Evolutionary conservation across 805 yeast genomes (phyloP).

Genomic region (Maudiozyma serrabonitensis): DNA sequence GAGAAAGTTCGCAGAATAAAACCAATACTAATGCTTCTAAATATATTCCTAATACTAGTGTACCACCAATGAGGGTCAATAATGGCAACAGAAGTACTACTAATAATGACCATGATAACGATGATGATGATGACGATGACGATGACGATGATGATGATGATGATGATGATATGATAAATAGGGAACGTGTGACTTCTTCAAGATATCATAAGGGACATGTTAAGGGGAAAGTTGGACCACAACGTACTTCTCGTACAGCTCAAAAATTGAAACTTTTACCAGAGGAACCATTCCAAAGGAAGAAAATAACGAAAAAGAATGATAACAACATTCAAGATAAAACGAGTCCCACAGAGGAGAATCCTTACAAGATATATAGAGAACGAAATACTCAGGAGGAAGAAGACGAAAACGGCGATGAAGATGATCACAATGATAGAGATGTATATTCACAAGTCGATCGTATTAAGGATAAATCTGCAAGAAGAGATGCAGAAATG

Average conservation of each 20-base stretch:
- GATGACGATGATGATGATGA: neutral
- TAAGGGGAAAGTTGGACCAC: conserved; percentile 39
- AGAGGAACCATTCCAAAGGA: conserved; percentile 34
- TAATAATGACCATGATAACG: neutral
- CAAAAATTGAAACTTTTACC: conserved; percentile 68
- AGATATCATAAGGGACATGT: neutral
- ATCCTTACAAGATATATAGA: neutral
- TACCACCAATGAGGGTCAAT: neutral
- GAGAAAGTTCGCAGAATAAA: neutral
- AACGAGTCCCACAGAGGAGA: neutral
- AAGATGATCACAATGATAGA: conserved; percentile 19
- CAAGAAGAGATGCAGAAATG: conserved; percentile 88
- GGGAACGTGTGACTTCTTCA: neutral
- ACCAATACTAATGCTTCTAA: neutral
- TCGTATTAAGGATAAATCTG: conserved; percentile 76
- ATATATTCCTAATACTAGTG: neutral
- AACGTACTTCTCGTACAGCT: conserved; percentile 63
- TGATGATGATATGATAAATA: neutral
- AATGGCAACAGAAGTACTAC: neutral
- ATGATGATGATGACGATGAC: neutral
- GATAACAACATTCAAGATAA: neutral
- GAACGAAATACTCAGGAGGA: neutral
- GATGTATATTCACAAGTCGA: conserved; percentile 78
- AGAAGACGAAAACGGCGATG: conserved; percentile 6
- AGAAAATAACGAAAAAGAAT: neutral